phyloP scores from a whole-genome alignment of 257 asterid genomes.

The Jaltomata sinuosa region DNA sequence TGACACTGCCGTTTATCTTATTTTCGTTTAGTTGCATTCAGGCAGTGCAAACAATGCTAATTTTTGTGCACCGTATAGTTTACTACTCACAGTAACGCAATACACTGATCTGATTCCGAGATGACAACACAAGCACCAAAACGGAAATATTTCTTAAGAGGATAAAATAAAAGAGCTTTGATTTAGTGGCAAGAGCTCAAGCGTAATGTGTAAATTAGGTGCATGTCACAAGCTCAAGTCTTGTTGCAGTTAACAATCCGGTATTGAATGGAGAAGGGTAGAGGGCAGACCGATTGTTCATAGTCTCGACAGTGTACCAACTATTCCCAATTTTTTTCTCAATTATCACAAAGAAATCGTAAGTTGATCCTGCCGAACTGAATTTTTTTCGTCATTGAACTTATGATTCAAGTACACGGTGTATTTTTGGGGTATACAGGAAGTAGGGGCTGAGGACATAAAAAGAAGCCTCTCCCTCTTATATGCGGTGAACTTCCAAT shows the following conservation, averaged over 20 bases:
- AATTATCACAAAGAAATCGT: neutral
- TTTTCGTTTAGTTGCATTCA: neutral
- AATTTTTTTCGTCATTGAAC: neutral
- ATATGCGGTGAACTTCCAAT: constrained; percentile 5
- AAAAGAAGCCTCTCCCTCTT: constrained; percentile 1
- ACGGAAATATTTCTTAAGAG: neutral
- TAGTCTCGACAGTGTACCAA: neutral
- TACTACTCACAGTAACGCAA: too few relatives aligned
- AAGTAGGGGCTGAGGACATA: neutral
- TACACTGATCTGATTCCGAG: neutral
- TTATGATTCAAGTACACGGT: neutral
- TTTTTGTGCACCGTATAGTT: neutral
- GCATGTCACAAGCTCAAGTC: neutral
- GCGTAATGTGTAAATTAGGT: neutral
- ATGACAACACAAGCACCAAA: neutral
- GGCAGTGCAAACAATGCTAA: neutral
- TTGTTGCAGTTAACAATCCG: neutral
- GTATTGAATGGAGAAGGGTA: neutral
- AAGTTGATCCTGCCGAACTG: neutral
- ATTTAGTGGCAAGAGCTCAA: neutral
- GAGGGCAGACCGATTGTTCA: neutral
- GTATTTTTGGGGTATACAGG: constrained; percentile 11
- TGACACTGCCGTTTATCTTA: neutral
- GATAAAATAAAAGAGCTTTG: neutral
- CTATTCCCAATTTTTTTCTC: neutral